These are phyloP conservation scores for Penicillium paradoxum DNA, from an alignment of 495 filamentous ascomycete species.

Conservation along the genomic window DNA sequence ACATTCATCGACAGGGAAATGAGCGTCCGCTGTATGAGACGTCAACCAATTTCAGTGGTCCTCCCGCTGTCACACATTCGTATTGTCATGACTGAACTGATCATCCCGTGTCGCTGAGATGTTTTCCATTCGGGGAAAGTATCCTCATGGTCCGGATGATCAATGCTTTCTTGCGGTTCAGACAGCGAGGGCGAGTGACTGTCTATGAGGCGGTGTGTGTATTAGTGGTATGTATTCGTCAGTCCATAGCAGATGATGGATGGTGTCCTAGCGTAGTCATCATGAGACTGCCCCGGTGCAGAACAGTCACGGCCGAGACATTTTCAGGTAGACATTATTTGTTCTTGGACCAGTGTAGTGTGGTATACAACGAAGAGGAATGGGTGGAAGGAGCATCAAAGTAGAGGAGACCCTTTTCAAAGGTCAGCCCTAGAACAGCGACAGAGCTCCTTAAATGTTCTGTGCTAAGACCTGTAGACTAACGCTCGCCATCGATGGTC, in stretches of 20 bases:
- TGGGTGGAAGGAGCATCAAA: not conserved
- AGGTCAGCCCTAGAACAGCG: slow-evolving; percentile 2
- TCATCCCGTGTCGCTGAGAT: slow-evolving; percentile 5
- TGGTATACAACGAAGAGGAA: too few relatives aligned
- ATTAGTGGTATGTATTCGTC: not conserved
- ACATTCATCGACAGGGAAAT: not conserved
- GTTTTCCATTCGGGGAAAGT: not conserved
- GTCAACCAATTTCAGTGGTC: not conserved
- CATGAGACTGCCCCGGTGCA: not conserved
- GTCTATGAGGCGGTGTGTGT: not conserved
- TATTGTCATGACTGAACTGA: not conserved
- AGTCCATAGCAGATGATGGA: not conserved
- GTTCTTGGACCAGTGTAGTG: not conserved
- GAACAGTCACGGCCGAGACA: not conserved
- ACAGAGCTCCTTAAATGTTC: slow-evolving; percentile 19
- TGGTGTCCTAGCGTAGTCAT: not conserved
- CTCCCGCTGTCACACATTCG: not conserved
- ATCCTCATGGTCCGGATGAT: not conserved
- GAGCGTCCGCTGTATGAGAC: not conserved
- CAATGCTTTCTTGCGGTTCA: not conserved
- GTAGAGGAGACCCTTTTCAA: not conserved
- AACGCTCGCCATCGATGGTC: slow-evolving; percentile 31
- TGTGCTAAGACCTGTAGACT: slow-evolving; percentile 30
- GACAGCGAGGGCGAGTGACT: not conserved
- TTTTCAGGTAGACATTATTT: too few relatives aligned